Conservation (phyloP, 2,329 filamentous ascomycete species). For the Penicillium sp. region DNA sequence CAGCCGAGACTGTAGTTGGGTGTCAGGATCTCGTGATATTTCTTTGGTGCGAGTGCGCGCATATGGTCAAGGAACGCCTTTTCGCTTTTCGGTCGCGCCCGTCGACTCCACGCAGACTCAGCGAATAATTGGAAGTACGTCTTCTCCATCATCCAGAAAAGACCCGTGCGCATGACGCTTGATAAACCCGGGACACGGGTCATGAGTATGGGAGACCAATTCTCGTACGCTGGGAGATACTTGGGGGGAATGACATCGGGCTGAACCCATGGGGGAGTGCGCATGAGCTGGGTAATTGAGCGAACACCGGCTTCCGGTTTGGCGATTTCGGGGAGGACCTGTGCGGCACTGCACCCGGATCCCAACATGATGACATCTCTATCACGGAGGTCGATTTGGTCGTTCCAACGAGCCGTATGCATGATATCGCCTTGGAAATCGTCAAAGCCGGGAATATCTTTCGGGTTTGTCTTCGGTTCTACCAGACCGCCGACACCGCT, state of each 20-base stretch:
- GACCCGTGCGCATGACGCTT: conserved; percentile 45
- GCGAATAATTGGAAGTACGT: conserved; percentile 20
- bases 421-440: conserved; percentile 58
- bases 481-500: conserved; percentile 59
- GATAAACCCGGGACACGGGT: conserved; percentile 54
- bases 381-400: conserved; percentile 53
- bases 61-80: conserved; percentile 50
- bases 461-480: conserved; percentile 54
- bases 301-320: conserved; percentile 52
- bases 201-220: conserved; percentile 50
- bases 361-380: conserved; percentile 61
- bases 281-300: conserved; percentile 61
- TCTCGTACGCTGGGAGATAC: conserved; percentile 47
- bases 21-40: conserved; percentile 63
- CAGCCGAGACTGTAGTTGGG: conserved; percentile 65
- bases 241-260: conserved; percentile 42
- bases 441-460: conserved; percentile 54
- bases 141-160: conserved; percentile 41
- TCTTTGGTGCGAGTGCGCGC: conserved; percentile 53
- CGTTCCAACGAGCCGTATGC: conserved; percentile 60
- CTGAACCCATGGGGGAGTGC: conserved; percentile 59
- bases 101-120: conserved; percentile 34
- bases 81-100: conserved; percentile 43
- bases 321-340: conserved; percentile 56
- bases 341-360: conserved; percentile 59